Evolutionary conservation across 2,329 filamentous ascomycete species (phyloP).

Genomic region (Colletotrichum chlorophyti): DNA sequence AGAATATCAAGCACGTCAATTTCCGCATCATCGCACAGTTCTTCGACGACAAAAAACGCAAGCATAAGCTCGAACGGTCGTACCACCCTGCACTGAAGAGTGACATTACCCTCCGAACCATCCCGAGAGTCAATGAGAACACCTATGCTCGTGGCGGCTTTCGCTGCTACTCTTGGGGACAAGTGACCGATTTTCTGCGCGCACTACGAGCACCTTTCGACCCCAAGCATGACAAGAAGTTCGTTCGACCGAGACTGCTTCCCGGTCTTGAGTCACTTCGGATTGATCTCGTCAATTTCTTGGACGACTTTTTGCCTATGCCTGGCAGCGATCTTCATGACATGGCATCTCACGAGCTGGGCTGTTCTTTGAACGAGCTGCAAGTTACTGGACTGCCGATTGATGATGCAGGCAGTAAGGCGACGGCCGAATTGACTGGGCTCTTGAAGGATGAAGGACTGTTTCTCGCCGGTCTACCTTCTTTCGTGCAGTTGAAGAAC

Average conservation of each 20-base stretch:
- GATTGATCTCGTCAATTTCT: slow-evolving; percentile 63
- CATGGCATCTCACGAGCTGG: slow-evolving; percentile 59
- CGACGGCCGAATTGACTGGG: slow-evolving; percentile 54
- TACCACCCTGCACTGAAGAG: slow-evolving; percentile 53
- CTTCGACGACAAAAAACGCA: slow-evolving; percentile 55
- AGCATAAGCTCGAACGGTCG: slow-evolving; percentile 46
- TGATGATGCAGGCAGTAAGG: slow-evolving; percentile 55
- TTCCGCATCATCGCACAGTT: slow-evolving; percentile 62
- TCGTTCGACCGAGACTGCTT: slow-evolving; percentile 48
- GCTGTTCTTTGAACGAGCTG: slow-evolving; percentile 59
- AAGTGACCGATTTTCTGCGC: slow-evolving; percentile 59
- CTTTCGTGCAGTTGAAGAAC: slow-evolving; percentile 49
- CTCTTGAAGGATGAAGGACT: slow-evolving; percentile 62
- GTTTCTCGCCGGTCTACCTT: slow-evolving; percentile 52
- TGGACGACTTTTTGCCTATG: slow-evolving; percentile 50
- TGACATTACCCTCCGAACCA: slow-evolving; percentile 48
- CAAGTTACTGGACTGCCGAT: slow-evolving; percentile 58
- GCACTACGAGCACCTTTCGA: slow-evolving; percentile 59
- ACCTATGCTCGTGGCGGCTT: slow-evolving; percentile 58
- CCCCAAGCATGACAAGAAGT: slow-evolving; percentile 43
- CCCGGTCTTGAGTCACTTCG: slow-evolving; percentile 55
- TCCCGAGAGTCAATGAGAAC: slow-evolving; percentile 50
- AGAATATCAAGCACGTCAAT: slow-evolving; percentile 52
- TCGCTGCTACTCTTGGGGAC: slow-evolving; percentile 61
- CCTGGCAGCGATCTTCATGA: slow-evolving; percentile 57